A percentile compares a stretch with the other conserved stretches of the same genome.
Evolutionary conservation across 73 alveolate species (phyloP).

Genomic region (Diophrys appendiculata): DNA sequence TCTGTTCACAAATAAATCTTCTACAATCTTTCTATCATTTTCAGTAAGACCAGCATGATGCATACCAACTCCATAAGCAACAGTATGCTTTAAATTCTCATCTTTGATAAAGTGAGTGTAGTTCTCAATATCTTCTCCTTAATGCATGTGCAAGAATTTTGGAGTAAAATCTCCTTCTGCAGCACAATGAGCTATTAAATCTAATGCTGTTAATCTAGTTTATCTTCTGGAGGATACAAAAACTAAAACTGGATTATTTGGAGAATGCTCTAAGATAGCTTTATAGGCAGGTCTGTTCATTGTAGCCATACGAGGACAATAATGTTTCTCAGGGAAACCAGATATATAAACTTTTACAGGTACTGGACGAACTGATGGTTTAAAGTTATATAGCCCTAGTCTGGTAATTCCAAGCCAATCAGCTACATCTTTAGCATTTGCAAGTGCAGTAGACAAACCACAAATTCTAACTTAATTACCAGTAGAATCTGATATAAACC

Average conservation of each 20-base stretch:
- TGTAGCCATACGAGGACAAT: slow-evolving; percentile 98
- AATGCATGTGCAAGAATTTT: slow-evolving; percentile 81
- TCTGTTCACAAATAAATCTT: slow-evolving; percentile 93
- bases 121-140: slow-evolving; percentile 59
- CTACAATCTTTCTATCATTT: slow-evolving; percentile 98
- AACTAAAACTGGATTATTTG: slow-evolving; percentile 91
- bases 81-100: slow-evolving; percentile 82
- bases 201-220: slow-evolving; percentile 99
- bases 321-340: slow-evolving; percentile 97
- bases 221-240: slow-evolving; percentile 97
- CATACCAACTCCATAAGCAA: slow-evolving; percentile 97
- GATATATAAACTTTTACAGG: slow-evolving; percentile 98
- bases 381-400: slow-evolving; percentile 97
- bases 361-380: slow-evolving; percentile 99
- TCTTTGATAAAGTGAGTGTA: slow-evolving; percentile 64
- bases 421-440: slow-evolving; percentile 99
- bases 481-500: slow-evolving; percentile 79
- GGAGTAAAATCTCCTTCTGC: slow-evolving; percentile 99
- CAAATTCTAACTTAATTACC: slow-evolving; percentile 87
- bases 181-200: slow-evolving; percentile 94
- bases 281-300: slow-evolving; percentile 99
- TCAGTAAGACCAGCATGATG: slow-evolving; percentile 99
- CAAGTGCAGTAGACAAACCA: slow-evolving; percentile 99
- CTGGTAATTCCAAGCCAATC: slow-evolving; percentile 99
- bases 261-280: slow-evolving; percentile 94